A percentile compares a stretch with the other conserved stretches of the same genome.
Evolutionary conservation across 2,329 filamentous ascomycete genomes (phyloP).

Genomic region (Zymoseptoria tritici): DNA sequence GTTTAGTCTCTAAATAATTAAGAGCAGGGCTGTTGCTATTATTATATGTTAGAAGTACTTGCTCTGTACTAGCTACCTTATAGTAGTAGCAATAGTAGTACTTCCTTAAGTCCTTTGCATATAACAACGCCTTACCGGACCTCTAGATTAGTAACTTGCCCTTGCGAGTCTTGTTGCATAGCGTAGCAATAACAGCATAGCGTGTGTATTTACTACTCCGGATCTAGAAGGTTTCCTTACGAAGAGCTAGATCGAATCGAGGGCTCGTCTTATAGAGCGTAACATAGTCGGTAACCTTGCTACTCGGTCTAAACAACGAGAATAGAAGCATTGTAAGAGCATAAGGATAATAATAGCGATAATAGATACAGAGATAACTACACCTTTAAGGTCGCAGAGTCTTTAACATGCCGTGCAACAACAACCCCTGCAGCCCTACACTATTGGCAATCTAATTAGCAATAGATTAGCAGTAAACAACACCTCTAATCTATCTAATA

Average conservation of each 20-base stretch:
- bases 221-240: not conserved
- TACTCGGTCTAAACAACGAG: not conserved
- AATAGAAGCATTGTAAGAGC: no score
- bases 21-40: not conserved
- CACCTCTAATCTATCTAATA: not conserved
- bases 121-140: not conserved
- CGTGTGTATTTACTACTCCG: not conserved
- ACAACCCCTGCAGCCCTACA: not conserved
- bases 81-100: not conserved
- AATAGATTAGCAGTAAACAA: not conserved
- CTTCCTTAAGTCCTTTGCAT: not conserved
- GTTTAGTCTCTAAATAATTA: not conserved
- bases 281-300: not conserved
- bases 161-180: not conserved
- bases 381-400: not conserved
- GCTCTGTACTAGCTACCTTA: not conserved
- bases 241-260: not conserved
- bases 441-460: not conserved
- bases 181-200: not conserved
- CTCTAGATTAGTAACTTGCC: not conserved
- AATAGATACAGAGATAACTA: not conserved
- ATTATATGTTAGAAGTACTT: not conserved
- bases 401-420: not conserved
- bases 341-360: not conserved
- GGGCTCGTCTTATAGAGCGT: not conserved